Base-by-base conservation (phyloP, 2,329 filamentous ascomycete genomes). In the Penicillium concentricum region DNA sequence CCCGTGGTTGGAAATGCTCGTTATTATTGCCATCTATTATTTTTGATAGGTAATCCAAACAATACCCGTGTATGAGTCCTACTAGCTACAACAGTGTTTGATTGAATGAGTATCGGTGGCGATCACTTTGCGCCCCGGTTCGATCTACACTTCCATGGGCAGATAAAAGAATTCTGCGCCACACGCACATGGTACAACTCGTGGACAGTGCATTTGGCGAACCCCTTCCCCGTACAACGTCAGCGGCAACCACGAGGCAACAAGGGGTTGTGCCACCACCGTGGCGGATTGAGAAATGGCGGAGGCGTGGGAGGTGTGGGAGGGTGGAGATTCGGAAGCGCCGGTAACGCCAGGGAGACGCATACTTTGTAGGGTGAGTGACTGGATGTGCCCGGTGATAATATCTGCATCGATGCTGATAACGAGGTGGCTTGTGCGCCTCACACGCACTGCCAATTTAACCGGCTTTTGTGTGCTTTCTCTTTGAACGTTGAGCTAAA, bases 291-390 rank as follows among this genome's bases (percentile, higher is more conserved):
- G 47, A 46, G 47, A 56, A 44, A 51, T 45, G 41, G 47, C 34
- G 41, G 47, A 56, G 52, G 38, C 43, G 52, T 49, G 38, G 52
- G 46, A 56, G 53, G 39, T 44, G 52, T 50, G 38, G 52, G 38
- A 35, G 22, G 45, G 45, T 46, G 58, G 41, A 28, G 41, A 26
- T n/a, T 58, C 57, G 59, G 59, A 60, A 37, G 54, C 48, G 6
- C 54, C 59, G 59, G 57, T 26, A 55, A 60, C 48, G 48, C 53
- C 41, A 44, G 26, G 56, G 38, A 55, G 18, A 22, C 24, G 37
- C 24, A 22, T 32, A 49, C 32, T 16, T 22, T 35, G 39, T 9
- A 20, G 10, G 18, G 44, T 15, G 9, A 26, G 39, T 44, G 26
- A 35, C 7, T 15, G 20, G 18, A 15, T 20, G 13, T 28, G 30